Conservation (phyloP, 225 moss, liverwort and hornwort genomes). For the Straminergon stramineum region DNA sequence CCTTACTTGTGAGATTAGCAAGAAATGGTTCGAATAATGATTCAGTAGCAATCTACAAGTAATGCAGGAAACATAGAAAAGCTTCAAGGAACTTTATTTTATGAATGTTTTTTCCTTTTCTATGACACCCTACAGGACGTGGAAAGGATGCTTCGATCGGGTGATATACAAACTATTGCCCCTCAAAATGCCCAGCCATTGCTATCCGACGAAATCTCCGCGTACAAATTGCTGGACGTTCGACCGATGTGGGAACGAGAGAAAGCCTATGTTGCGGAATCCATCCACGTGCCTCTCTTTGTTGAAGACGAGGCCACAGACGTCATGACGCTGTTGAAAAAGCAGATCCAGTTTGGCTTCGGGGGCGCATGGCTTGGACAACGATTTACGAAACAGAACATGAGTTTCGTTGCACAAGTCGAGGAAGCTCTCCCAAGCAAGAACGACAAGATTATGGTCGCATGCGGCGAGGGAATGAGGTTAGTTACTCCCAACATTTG, state of each 20-base stretch:
- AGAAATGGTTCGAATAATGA: neutral
- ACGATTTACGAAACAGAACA: constrained; percentile 55
- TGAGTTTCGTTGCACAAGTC: constrained; percentile 56
- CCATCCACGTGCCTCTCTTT: constrained; percentile 76
- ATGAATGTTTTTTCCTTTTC: neutral
- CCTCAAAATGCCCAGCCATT: constrained; percentile 38
- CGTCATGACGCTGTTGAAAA: constrained; percentile 55
- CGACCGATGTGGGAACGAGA: constrained; percentile 82
- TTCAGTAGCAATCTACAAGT: neutral
- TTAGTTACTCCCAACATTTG: neutral
- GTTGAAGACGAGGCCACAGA: constrained; percentile 60
- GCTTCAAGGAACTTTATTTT: neutral
- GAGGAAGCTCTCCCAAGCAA: constrained; percentile 44
- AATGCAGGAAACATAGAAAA: neutral
- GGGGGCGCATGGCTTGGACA: constrained; percentile 90
- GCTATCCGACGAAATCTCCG: constrained; percentile 22
- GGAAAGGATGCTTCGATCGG: constrained; percentile 61
- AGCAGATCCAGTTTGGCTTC: constrained; percentile 69
- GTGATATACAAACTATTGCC: constrained; percentile 48
- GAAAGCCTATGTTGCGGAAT: constrained; percentile 60
- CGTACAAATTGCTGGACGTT: constrained; percentile 67
- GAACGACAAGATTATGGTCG: constrained; percentile 58
- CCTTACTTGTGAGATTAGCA: neutral
- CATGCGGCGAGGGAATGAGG: constrained; percentile 85
- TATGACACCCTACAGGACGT: constrained; percentile 43